A percentile compares a stretch with the other conserved stretches of the same genome.
Evolutionary conservation across 805 yeast genomes (phyloP).

Genomic region (Candida sonorensis): DNA sequence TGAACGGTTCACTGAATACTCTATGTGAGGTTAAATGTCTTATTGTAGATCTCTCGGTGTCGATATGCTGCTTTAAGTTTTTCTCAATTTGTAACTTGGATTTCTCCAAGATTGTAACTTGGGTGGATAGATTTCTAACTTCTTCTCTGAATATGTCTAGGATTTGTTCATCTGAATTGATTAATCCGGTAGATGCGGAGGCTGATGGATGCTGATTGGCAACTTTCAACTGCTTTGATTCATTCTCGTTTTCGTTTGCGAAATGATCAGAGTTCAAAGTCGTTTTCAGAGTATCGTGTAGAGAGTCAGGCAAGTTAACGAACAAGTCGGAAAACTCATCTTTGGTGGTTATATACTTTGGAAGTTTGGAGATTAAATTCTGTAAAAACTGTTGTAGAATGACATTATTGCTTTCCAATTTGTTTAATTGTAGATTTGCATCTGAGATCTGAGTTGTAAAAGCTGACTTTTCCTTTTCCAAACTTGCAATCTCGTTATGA

Average conservation of each 20-base stretch:
- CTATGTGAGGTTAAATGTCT: constrained; percentile 13
- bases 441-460: background rate
- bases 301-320: background rate
- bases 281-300: background rate
- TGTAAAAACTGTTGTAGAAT: no score
- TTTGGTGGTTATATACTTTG: constrained; percentile 5
- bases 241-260: no score
- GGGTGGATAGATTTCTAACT: constrained; percentile 16
- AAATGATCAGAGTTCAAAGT: background rate
- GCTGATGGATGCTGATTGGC: background rate
- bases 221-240: background rate
- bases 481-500: background rate
- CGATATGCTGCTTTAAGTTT: constrained; percentile 14
- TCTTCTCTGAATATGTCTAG: constrained; percentile 24
- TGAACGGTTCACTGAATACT: constrained; percentile 7
- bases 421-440: no score
- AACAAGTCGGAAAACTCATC: constrained; percentile 3
- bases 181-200: constrained; percentile 2
- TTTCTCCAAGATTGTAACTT: constrained; percentile 15
- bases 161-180: constrained; percentile 21
- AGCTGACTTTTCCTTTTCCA: background rate
- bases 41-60: constrained; percentile 20
- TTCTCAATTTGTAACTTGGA: constrained; percentile 18
- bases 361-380: constrained; percentile 4
- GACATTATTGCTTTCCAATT: no score